phyloP scores from a whole-genome alignment of 2,329 filamentous ascomycete genomes.

The Nemania sp. region DNA sequence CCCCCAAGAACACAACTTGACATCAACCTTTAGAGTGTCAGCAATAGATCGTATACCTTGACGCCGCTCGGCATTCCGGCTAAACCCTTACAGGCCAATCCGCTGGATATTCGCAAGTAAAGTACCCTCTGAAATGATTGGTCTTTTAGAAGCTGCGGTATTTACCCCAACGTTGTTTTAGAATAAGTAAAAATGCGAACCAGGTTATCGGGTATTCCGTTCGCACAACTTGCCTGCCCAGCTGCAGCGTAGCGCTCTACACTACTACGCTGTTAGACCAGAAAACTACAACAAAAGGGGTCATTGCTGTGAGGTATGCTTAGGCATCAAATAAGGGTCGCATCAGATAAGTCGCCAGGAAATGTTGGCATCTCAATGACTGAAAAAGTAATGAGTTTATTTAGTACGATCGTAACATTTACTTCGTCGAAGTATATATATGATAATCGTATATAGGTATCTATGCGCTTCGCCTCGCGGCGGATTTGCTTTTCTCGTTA shows the following conservation, averaged over 20 bases:
- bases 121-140: not conserved
- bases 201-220: constrained; percentile 10
- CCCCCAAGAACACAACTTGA: not conserved
- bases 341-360: not conserved
- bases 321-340: not conserved
- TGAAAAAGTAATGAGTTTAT: not conserved
- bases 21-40: not conserved
- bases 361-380: not conserved
- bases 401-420: too few species aligned
- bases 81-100: not conserved
- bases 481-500: not conserved
- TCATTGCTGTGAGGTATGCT: not conserved
- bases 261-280: constrained; percentile 1
- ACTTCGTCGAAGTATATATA: not conserved
- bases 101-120: not conserved
- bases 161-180: not conserved
- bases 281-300: not conserved
- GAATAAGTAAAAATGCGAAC: constrained; percentile 5
- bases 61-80: not conserved
- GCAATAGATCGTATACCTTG: not conserved
- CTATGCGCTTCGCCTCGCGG: not conserved
- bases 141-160: constrained; percentile 1
- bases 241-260: constrained; percentile 5
- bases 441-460: not conserved
- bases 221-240: not conserved